phyloP scores from a whole-genome alignment of 2,329 filamentous ascomycete genomes.

The Aspergillus neoniger region DNA sequence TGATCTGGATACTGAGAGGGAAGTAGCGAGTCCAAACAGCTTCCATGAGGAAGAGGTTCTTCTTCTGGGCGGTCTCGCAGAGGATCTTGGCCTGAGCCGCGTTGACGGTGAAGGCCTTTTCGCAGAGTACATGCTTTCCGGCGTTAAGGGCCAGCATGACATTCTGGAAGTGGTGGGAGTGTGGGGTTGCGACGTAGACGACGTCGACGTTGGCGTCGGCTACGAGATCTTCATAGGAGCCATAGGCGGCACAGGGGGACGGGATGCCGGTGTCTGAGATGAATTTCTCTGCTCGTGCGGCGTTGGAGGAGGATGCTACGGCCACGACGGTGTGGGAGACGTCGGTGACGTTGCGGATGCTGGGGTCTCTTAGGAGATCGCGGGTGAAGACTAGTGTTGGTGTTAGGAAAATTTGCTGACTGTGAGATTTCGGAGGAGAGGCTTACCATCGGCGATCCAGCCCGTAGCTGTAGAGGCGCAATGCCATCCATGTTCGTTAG shows the following conservation, averaged over 20 bases:
- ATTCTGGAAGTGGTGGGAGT: slow-evolving; percentile 93
- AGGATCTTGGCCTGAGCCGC: slow-evolving; percentile 74
- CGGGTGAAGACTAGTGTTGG: slow-evolving; percentile 61
- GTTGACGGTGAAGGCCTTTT: slow-evolving; percentile 87
- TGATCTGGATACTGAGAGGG: slow-evolving; percentile 73
- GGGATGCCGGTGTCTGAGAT: slow-evolving; percentile 71
- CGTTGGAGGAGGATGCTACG: slow-evolving; percentile 75
- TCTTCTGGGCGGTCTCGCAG: slow-evolving; percentile 69
- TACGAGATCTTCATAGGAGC: slow-evolving; percentile 79
- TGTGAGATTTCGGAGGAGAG: background rate
- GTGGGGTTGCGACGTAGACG: slow-evolving; percentile 85
- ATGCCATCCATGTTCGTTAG: slow-evolving; percentile 17
- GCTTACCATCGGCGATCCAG: slow-evolving; percentile 44
- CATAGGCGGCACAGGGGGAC: slow-evolving; percentile 69
- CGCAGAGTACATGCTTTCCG: slow-evolving; percentile 85
- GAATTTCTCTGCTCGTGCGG: slow-evolving; percentile 69
- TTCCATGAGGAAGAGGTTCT: slow-evolving; percentile 78
- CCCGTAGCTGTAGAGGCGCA: slow-evolving; percentile 42
- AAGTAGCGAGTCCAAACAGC: slow-evolving; percentile 91
- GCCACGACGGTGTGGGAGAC: slow-evolving; percentile 76
- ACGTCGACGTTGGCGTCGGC: slow-evolving; percentile 78
- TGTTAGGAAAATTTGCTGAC: background rate
- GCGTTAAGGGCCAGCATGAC: slow-evolving; percentile 79
- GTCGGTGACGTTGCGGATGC: slow-evolving; percentile 67
- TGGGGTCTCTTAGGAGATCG: slow-evolving; percentile 75